These are phyloP conservation scores for Aureobasidium subglaciale DNA, from an alignment of 2,329 filamentous ascomycete species.

Conservation along the genomic window DNA sequence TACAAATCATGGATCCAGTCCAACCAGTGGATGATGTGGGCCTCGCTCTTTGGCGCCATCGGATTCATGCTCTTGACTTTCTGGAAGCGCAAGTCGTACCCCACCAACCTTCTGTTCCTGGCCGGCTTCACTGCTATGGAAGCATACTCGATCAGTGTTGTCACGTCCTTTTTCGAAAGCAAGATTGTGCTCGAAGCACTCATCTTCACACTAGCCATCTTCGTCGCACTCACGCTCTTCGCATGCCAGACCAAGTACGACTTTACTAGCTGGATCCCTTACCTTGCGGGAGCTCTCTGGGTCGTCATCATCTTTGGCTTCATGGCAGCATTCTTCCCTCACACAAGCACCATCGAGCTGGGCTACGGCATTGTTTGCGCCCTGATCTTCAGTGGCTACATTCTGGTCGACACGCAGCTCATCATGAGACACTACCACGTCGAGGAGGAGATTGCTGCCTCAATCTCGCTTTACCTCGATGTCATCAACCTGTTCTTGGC, in stretches of 20 bases:
- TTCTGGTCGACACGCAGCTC: constrained; percentile 92
- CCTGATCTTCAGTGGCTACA: constrained; percentile 88
- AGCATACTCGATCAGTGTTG: constrained; percentile 86
- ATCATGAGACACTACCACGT: constrained; percentile 94
- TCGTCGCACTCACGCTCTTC: constrained; percentile 63
- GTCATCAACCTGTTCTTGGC: constrained; percentile 95
- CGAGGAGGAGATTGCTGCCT: constrained; percentile 91
- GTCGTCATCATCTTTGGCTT: constrained; percentile 86
- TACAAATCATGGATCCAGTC: constrained; percentile 85
- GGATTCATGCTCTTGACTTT: constrained; percentile 80
- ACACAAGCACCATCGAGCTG: constrained; percentile 73
- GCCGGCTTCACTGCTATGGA: constrained; percentile 83
- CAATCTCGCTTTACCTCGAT: constrained; percentile 88
- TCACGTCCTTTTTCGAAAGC: constrained; percentile 83
- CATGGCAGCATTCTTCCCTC: constrained; percentile 82
- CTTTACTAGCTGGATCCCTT: constrained; percentile 95
- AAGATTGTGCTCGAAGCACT: constrained; percentile 84
- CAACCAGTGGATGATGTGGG: constrained; percentile 77
- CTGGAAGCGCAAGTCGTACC: constrained; percentile 88
- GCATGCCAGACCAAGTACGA: constrained; percentile 98
- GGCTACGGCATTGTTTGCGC: constrained; percentile 76
- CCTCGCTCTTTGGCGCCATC: constrained; percentile 77
- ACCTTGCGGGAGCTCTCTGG: constrained; percentile 87
- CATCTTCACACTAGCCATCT: constrained; percentile 67
- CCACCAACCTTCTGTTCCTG: constrained; percentile 89